Evolutionary conservation across 2,329 filamentous ascomycete genomes (phyloP), one percentile per base, ranked within the genome.

Genomic region (Mycosphaerella arachidis): DNA sequence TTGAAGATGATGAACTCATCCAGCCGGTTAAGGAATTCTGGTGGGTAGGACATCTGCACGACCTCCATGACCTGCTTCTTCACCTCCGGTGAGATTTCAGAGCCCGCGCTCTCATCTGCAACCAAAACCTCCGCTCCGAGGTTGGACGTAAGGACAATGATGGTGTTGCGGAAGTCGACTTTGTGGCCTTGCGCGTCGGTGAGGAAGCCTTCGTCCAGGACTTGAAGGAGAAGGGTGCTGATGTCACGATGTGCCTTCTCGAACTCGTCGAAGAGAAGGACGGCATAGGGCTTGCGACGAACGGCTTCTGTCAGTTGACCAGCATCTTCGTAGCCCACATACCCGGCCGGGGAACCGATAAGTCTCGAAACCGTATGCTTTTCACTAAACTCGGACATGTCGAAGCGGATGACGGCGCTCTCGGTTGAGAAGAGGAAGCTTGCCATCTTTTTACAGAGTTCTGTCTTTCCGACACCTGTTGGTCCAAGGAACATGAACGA

Each of bases 401-500:
- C 94, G 75, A 97, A 97, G 35, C 94, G 85, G 35, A 97, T 86
- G 29, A 99, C 91, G 2, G 94, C 93, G 30, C 86, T 86, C 69
- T 96, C 91, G 1, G 91, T 96, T 0, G 90, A 94, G 77, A 97
- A 99, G 40, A 99, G 81, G 78, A 97, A 97, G 59, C 84, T 84
- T 1, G 94, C 94, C 68, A 99, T 87, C 73, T 95, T 93, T 81
- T 97, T 97, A 82, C 92, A 96, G 1, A 97, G 85, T 72, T 97
- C 92, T 3, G 94, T 99, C 79, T 97, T 99, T 59, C 94, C 94
- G 18, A 97, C 93, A 71, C 94, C 94, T 0, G 94, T 97, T 5
- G 94, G 94, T 0, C 94, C 94, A 3, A 97, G 83, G 83, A 97
- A 97, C 88, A 97, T 97, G 79, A 97, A 97, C 0, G 90, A 95